phyloP scores from a whole-genome alignment of 148 eudicot genomes.

The Cornus kousa region DNA sequence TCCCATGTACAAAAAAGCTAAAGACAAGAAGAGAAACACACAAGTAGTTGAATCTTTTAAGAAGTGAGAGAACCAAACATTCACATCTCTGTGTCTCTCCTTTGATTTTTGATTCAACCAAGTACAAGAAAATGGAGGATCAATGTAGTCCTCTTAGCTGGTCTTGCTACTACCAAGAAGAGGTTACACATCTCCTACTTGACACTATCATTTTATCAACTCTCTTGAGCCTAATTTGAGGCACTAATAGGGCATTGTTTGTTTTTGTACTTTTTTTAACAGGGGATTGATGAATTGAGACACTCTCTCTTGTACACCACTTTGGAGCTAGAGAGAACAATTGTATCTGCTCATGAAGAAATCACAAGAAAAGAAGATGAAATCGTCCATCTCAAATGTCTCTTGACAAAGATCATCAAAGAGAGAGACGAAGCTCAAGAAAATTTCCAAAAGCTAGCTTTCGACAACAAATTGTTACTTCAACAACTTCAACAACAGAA shows the following conservation, averaged over 20 bases:
- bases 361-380: constrained; percentile 80
- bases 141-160: constrained; percentile 53
- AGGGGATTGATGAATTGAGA: constrained; percentile 66
- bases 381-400: constrained; percentile 46
- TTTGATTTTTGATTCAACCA: neutral
- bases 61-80: constrained; percentile 11
- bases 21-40: neutral
- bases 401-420: constrained; percentile 46
- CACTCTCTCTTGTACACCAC: constrained; percentile 61
- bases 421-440: constrained; percentile 77
- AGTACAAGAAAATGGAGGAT: constrained; percentile 29
- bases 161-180: constrained; percentile 42
- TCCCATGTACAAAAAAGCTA: constrained; percentile 14
- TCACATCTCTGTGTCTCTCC: neutral
- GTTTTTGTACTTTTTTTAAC: constrained; percentile 11
- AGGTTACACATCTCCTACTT: constrained; percentile 18
- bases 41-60: constrained; percentile 3
- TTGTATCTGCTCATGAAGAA: constrained; percentile 65
- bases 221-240: no score
- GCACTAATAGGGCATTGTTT: neutral
- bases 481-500: constrained; percentile 30
- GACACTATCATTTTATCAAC: no score
- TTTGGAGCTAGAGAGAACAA: constrained; percentile 68
- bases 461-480: constrained; percentile 52
- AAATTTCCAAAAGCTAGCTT: constrained; percentile 42